phyloP scores from a whole-genome alignment of 2,329 filamentous ascomycete species.

The Epicoccum nigrum region DNA sequence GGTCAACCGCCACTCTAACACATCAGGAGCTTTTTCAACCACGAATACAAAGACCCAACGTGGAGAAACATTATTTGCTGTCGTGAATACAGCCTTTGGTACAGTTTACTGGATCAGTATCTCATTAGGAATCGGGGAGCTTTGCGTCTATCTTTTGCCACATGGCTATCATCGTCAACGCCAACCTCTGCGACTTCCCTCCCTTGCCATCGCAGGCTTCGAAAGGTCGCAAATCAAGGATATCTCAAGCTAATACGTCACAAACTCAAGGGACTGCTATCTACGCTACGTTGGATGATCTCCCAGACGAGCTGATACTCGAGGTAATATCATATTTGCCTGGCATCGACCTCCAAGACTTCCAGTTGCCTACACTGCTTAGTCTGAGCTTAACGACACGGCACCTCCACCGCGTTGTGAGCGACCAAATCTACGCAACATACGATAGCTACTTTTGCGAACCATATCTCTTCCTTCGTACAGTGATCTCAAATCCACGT shows the following conservation, averaged over 20 bases:
- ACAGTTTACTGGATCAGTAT: too few species aligned
- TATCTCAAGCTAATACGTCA: neutral
- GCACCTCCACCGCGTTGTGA: slow-evolving; percentile 30
- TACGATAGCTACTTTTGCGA: slow-evolving; percentile 32
- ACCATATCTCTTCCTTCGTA: slow-evolving; percentile 40
- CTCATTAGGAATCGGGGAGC: too few species aligned
- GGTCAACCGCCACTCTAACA: too few species aligned
- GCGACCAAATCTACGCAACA: slow-evolving; percentile 24
- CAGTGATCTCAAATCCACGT: slow-evolving; percentile 24
- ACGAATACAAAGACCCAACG: too few species aligned
- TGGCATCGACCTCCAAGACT: slow-evolving; percentile 20
- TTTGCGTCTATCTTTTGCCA: neutral
- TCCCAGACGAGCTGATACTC: slow-evolving; percentile 39
- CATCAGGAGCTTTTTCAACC: too few species aligned
- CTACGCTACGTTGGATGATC: slow-evolving; percentile 22
- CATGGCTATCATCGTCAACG: slow-evolving; percentile 25
- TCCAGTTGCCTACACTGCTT: slow-evolving; percentile 25
- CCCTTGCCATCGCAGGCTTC: slow-evolving; percentile 24
- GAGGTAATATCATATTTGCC: slow-evolving; percentile 33
- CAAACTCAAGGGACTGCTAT: neutral
- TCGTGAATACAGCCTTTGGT: too few species aligned
- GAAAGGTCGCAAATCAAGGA: neutral
- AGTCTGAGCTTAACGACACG: slow-evolving; percentile 32
- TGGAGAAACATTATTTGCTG: too few species aligned
- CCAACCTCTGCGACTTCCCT: slow-evolving; percentile 25